These are phyloP conservation scores for Bryoglossum gracile DNA, from an alignment of 495 filamentous ascomycete genomes.

Conservation along the genomic window DNA sequence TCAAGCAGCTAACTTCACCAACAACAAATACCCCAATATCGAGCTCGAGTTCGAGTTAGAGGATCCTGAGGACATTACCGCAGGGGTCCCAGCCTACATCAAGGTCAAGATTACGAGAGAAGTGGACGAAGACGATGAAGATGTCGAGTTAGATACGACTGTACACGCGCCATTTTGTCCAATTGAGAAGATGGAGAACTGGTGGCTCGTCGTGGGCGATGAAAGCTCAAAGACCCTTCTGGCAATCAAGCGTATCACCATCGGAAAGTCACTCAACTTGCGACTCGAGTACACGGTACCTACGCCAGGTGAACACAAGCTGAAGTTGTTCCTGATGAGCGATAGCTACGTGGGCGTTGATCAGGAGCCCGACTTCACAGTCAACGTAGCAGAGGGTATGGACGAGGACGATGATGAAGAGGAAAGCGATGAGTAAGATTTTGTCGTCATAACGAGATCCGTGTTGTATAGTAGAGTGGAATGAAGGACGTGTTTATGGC, in stretches of 20 bases:
- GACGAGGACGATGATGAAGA: constrained; percentile 85
- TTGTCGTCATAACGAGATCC: constrained; percentile 6
- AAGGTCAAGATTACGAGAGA: constrained; percentile 84
- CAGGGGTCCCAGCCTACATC: constrained; percentile 75
- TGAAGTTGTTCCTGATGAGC: constrained; percentile 93
- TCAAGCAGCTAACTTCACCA: constrained; percentile 93
- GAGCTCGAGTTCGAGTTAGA: constrained; percentile 83
- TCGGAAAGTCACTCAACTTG: constrained; percentile 68
- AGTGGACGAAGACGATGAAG: constrained; percentile 50
- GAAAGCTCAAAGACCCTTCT: constrained; percentile 78
- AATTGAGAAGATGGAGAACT: constrained; percentile 86
- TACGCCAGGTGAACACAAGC: constrained; percentile 72
- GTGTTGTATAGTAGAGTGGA: constrained; percentile 25
- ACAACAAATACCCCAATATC: constrained; percentile 89
- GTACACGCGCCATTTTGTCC: constrained; percentile 98
- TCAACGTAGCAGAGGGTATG: constrained; percentile 85
- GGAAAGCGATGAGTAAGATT: constrained; percentile 32
- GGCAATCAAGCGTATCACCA: constrained; percentile 90
- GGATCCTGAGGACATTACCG: constrained; percentile 68
- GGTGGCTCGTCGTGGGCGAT: constrained; percentile 93
- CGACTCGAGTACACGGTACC: constrained; percentile 85
- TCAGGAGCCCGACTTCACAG: constrained; percentile 83
- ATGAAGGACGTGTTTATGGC: constrained; percentile 20
- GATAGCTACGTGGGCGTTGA: constrained; percentile 97
- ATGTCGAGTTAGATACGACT: constrained; percentile 68